These are phyloP conservation scores for Graphilbum sp. DNA, from an alignment of 2,329 filamentous ascomycete species.

Conservation along the genomic window DNA sequence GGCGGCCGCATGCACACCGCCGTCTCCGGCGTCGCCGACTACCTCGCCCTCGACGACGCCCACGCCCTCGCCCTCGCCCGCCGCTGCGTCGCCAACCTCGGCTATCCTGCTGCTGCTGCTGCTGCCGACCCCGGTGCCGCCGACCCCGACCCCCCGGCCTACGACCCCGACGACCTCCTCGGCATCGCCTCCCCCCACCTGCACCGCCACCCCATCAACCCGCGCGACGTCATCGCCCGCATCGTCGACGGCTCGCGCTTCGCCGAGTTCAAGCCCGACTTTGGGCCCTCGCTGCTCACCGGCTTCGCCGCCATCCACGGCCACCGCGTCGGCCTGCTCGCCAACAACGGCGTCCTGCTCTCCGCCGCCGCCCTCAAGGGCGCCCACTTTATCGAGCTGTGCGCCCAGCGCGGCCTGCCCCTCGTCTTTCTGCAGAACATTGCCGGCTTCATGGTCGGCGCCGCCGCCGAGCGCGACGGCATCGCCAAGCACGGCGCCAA, in stretches of 20 bases:
- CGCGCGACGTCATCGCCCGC: slow-evolving; percentile 80
- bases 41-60: slow-evolving; percentile 84
- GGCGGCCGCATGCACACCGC: slow-evolving; percentile 82
- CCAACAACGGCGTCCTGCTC: slow-evolving; percentile 93
- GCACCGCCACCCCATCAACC: slow-evolving; percentile 66
- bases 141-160: slow-evolving; percentile 57
- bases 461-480: slow-evolving; percentile 78
- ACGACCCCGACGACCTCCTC: slow-evolving; percentile 62
- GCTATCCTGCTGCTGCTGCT: slow-evolving; percentile 55
- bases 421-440: slow-evolving; percentile 95
- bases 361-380: slow-evolving; percentile 80
- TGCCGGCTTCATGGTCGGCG: slow-evolving; percentile 93
- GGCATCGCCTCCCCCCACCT: slow-evolving; percentile 87
- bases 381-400: slow-evolving; percentile 93
- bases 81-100: slow-evolving; percentile 72
- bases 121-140: slow-evolving; percentile 19
- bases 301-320: slow-evolving; percentile 85
- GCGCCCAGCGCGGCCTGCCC: slow-evolving; percentile 75
- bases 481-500: slow-evolving; percentile 98
- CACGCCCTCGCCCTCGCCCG: slow-evolving; percentile 78
- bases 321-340: slow-evolving; percentile 79
- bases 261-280: slow-evolving; percentile 85
- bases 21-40: slow-evolving; percentile 86
- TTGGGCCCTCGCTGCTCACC: slow-evolving; percentile 77
- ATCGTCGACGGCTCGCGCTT: slow-evolving; percentile 86